Conservation (phyloP, 2,329 filamentous ascomycete genomes). For the Hawksworthiomyces lignivorus region DNA sequence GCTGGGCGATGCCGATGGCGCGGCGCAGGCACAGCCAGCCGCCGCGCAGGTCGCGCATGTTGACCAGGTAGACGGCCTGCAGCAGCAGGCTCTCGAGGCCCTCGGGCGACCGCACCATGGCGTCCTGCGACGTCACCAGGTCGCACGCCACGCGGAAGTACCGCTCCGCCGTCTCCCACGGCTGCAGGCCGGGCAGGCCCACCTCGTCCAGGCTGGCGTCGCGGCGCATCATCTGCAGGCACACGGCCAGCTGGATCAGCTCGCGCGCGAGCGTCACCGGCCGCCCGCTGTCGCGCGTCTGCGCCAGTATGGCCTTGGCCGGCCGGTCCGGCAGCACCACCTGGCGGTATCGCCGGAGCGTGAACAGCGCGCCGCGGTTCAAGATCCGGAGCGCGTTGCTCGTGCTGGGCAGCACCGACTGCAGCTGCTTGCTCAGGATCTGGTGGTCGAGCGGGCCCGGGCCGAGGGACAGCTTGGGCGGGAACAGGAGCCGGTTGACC, state of each 20-base stretch:
- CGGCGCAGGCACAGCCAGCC: constrained; percentile 37
- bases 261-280: constrained; percentile 9
- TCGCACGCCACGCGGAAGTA: constrained; percentile 14
- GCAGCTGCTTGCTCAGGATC: constrained; percentile 12
- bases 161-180: constrained; percentile 15
- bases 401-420: constrained; percentile 15
- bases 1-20: constrained; percentile 25
- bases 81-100: constrained; percentile 41
- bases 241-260: constrained; percentile 12
- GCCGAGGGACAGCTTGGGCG: not conserved
- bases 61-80: constrained; percentile 36
- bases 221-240: constrained; percentile 8
- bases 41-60: constrained; percentile 35
- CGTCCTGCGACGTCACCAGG: constrained; percentile 36
- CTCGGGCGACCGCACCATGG: constrained; percentile 34
- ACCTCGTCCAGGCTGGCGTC: constrained; percentile 17
- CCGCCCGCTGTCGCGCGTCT: not conserved
- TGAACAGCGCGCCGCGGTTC: constrained; percentile 9
- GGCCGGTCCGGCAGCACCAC: constrained; percentile 21
- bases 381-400: constrained; percentile 14
- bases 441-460: constrained; percentile 1
- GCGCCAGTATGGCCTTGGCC: constrained; percentile 16
- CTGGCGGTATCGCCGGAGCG: constrained; percentile 8
- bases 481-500: not conserved
- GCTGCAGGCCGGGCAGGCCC: constrained; percentile 16